Percentiles rank a stretch among this genome's conserved stretches.
phyloP scores from a whole-genome alignment of 306 rosid genomes.

The Lablab purpureus region DNA sequence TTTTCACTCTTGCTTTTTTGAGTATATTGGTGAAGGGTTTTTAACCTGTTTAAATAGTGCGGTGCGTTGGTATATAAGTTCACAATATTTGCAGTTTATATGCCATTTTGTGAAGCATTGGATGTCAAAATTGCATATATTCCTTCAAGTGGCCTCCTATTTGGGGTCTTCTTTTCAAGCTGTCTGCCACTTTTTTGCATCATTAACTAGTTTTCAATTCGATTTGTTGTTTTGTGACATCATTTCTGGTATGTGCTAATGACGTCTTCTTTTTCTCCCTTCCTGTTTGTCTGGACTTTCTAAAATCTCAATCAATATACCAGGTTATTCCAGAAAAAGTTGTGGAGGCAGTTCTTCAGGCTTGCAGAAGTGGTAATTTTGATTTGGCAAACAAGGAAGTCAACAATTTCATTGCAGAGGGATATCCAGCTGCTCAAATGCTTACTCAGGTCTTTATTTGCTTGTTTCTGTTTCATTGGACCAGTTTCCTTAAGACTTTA shows the following conservation, averaged over 20 bases:
- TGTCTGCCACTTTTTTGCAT: not conserved
- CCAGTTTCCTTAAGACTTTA: slow-evolving; percentile 16
- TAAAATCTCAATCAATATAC: slow-evolving; percentile 37
- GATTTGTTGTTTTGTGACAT: slow-evolving; percentile 23
- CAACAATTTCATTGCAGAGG: slow-evolving; percentile 85
- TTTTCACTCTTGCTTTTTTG: slow-evolving; percentile 11
- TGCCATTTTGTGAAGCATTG: slow-evolving; percentile 27
- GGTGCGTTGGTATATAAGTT: slow-evolving; percentile 11
- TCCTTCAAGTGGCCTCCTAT: slow-evolving; percentile 36
- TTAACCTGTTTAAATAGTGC: not conserved
- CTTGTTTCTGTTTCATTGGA: slow-evolving; percentile 21
- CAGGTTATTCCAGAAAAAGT: slow-evolving; percentile 76
- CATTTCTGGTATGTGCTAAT: not conserved
- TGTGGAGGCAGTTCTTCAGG: slow-evolving; percentile 62
- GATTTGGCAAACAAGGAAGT: slow-evolving; percentile 92
- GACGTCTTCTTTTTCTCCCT: not conserved
- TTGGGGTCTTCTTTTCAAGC: slow-evolving; percentile 4
- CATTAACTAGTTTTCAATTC: slow-evolving; percentile 14
- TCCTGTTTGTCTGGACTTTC: slow-evolving; percentile 32
- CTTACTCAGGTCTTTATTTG: slow-evolving; percentile 67
- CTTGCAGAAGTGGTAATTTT: slow-evolving; percentile 89
- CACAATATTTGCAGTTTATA: not conserved
- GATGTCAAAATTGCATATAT: slow-evolving; percentile 20
- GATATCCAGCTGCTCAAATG: slow-evolving; percentile 94
- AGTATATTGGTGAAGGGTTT: not conserved